Base-by-base conservation (phyloP, 768 basidiomycete genomes). In the Leccinum imitatum region DNA sequence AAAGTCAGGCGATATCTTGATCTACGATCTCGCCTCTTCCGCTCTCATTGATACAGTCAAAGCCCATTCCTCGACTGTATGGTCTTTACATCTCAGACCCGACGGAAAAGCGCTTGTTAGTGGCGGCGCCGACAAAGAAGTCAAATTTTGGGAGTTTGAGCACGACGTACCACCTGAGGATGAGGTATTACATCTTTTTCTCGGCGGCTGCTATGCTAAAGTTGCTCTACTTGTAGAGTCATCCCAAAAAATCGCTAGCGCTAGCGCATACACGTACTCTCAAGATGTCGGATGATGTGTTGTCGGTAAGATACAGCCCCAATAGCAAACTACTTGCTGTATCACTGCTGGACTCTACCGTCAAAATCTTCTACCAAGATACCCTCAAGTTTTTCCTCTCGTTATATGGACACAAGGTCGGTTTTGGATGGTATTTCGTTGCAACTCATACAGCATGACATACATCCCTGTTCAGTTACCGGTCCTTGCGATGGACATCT, bases 401-500 rank as follows among this genome's bases (percentile, higher is more conserved):
- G 1, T 78, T 99, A 8, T 99, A 99, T 70, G 97, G 97, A 0
- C 97, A 99, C 77, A 98, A 97, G 80, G 94, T 93, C 67, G 3
- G 21, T 30, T 4, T 39, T 37, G 11, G n/a, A 56, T 17, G 3
- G 14, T 35, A 35, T 19, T 53, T 3, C 14, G n/a, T n/a, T n/a
- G n/a, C n/a, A 46, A 37, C 59, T 41, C 23, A 21, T 27, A 6
- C 14, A 48, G 25, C 9, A 35, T 63, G 33, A 53, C 44, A 25
- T 48, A 57, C 1, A 13, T 39, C 35, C 46, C 50, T 30, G 1
- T 19, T 35, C n/a, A 97, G 94, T 82, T 99, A 15, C 97, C 97
- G 6, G 97, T 98, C n/a, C 82, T 98, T 30, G 87, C 92, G 0
- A 91, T 99, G 88, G 97, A 98, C 72, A 97, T 99, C 58, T 98